phyloP scores from a whole-genome alignment of 23 red algal genomes.

The Gracilaria caudata region DNA sequence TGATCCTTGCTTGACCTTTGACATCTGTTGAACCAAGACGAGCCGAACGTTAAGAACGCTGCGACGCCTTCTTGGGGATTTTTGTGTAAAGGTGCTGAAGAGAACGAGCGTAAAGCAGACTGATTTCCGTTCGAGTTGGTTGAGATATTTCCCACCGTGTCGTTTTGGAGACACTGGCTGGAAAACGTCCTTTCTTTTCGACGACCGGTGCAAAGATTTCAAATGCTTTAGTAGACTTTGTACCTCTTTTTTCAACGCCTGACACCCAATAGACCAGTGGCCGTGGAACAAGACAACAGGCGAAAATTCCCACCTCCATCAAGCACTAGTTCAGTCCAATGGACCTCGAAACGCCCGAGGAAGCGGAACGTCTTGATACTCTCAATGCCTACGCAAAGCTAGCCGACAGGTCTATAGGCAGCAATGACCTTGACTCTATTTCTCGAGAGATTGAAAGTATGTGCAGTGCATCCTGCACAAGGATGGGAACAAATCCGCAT shows the following conservation, averaged over 20 bases:
- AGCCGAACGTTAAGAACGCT: no score
- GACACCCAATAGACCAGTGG: neutral
- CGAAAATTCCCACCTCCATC: neutral
- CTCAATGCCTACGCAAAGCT: constrained; percentile 33
- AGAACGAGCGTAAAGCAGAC: no score
- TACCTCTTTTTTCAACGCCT: neutral
- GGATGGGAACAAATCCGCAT: constrained; percentile 24
- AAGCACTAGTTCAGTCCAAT: neutral
- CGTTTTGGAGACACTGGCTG: neutral
- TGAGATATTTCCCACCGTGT: neutral
- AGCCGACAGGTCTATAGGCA: constrained; percentile 14
- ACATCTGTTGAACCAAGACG: no score
- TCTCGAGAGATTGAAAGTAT: constrained; percentile 23
- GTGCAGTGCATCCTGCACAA: constrained; percentile 33
- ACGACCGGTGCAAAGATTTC: constrained; percentile 7
- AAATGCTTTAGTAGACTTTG: neutral
- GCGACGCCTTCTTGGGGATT: no score
- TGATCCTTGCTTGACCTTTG: no score
- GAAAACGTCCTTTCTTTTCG: neutral
- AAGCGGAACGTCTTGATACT: constrained; percentile 33
- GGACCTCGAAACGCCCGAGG: constrained; percentile 36
- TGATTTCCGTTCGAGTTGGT: neutral
- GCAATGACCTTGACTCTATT: neutral
- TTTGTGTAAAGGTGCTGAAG: no score
- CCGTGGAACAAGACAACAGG: neutral